phyloP scores from a whole-genome alignment of 2,329 filamentous ascomycete species.

The Penicillium fuscoglaucum region DNA sequence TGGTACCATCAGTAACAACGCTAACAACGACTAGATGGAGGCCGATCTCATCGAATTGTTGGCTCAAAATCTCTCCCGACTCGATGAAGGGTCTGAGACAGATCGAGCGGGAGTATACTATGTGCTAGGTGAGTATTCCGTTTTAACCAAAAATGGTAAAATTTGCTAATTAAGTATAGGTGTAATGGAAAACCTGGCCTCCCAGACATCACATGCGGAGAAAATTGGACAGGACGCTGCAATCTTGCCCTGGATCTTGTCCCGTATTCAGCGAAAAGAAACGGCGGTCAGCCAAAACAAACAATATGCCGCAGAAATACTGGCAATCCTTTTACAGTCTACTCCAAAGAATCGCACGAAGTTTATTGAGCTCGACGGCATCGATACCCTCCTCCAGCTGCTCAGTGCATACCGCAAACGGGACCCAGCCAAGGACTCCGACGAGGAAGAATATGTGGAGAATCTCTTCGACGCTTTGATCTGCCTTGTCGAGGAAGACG shows the following conservation, averaged over 20 bases:
- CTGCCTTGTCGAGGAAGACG: constrained; percentile 71
- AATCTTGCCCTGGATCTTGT: constrained; percentile 74
- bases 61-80: constrained; percentile 64
- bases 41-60: constrained; percentile 46
- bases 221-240: constrained; percentile 68
- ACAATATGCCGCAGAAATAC: constrained; percentile 88
- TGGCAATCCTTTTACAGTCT: constrained; percentile 83
- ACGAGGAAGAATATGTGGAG: constrained; percentile 93
- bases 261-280: constrained; percentile 70
- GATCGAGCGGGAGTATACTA: constrained; percentile 88
- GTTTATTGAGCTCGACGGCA: constrained; percentile 66
- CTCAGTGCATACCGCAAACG: constrained; percentile 80
- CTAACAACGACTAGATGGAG: constrained; percentile 38
- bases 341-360: constrained; percentile 64
- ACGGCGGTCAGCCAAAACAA: constrained; percentile 79
- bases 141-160: too few species aligned
- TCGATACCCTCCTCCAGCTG: constrained; percentile 79
- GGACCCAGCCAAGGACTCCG: constrained; percentile 79
- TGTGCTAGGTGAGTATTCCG: constrained; percentile 56
- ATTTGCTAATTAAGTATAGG: constrained; percentile 35
- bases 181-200: constrained; percentile 83
- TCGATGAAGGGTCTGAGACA: constrained; percentile 70
- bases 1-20: not conserved
- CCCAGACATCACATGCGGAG: constrained; percentile 66
- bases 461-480: constrained; percentile 88